Base-by-base conservation (phyloP, 2,329 filamentous ascomycete species). In the Ramularia endophylla region DNA sequence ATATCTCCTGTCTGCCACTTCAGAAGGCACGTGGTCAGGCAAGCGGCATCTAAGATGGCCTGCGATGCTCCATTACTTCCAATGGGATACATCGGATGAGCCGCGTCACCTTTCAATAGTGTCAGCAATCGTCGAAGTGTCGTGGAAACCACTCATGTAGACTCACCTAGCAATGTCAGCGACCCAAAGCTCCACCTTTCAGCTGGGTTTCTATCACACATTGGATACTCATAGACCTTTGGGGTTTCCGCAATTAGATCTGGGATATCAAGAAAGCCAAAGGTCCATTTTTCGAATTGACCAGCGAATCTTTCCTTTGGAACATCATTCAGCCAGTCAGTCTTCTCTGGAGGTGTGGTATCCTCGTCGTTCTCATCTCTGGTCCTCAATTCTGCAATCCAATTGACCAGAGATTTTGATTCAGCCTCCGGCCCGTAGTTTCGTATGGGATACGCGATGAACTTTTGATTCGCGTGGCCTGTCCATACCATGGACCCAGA, bases 391-490 rank as follows among this genome's bases (percentile, higher is more conserved):
- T 71, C 68, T 3, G 67, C 68, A 33, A 71, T 70, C 68, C 68
- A 71, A 40, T 71, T 71, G 6, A 70, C 65, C 4, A 71, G 49
- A 5, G 62, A 65, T 32, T 63, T 65, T 3, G 56, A 55, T 13
- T 56, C 53, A 22, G 57, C 55, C 3, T 64, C 17, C 3, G 13
- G 8, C 2, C 32, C 60, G 12, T 64, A 59, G 15, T 61, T 56
- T 8, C 62, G 63, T 29, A 71, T 69, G 1, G 66, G 68, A 41
- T 71, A 71, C 4, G 67, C 67, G 47, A 71, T 70, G 56, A 70
- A 70, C 32, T 70, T 70, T 41, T 70, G 67, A 43, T 71, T 64
- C 1, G 66, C 68, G 40, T 70, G 67, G 3, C 68, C 68, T 8
- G 65, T 65, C 68, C 67, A 70, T 3, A 70, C 61, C 66, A 70